Conservation (phyloP, 495 filamentous ascomycete genomes). For the Neurospora sp. region DNA sequence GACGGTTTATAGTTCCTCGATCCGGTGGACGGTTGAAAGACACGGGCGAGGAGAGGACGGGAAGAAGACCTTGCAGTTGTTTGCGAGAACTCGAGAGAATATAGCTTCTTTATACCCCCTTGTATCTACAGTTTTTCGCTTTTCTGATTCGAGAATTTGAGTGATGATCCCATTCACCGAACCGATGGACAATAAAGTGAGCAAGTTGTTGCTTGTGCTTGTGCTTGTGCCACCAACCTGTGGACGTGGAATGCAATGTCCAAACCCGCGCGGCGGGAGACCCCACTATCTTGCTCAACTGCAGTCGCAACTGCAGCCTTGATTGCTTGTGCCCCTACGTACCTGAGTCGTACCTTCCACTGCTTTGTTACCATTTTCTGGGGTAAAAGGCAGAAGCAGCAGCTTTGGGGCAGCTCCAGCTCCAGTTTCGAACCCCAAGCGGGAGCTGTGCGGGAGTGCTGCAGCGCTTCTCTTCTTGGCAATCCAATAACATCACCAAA, state of each 20-base stretch:
- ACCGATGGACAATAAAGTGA: neutral
- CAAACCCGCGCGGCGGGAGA: neutral
- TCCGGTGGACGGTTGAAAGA: neutral
- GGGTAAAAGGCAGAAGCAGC: no score
- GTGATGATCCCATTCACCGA: neutral
- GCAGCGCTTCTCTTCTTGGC: neutral
- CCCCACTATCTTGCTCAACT: neutral
- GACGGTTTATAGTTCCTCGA: neutral
- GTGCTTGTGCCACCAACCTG: neutral
- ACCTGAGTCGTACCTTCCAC: neutral
- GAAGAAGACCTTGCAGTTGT: neutral
- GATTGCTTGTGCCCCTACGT: neutral
- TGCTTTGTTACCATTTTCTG: neutral
- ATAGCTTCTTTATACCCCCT: neutral
- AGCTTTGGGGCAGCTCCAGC: neutral
- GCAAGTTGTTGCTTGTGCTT: neutral
- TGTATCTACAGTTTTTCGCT: neutral
- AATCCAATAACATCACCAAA: neutral
- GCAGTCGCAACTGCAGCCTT: neutral
- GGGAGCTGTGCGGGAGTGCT: neutral
- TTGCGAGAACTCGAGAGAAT: neutral
- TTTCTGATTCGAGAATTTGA: neutral
- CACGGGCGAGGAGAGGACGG: neutral
- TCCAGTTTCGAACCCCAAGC: neutral
- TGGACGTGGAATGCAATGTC: neutral